Base-by-base conservation (phyloP, 352 stramenopile species). In the Globisporangium echinulatum region DNA sequence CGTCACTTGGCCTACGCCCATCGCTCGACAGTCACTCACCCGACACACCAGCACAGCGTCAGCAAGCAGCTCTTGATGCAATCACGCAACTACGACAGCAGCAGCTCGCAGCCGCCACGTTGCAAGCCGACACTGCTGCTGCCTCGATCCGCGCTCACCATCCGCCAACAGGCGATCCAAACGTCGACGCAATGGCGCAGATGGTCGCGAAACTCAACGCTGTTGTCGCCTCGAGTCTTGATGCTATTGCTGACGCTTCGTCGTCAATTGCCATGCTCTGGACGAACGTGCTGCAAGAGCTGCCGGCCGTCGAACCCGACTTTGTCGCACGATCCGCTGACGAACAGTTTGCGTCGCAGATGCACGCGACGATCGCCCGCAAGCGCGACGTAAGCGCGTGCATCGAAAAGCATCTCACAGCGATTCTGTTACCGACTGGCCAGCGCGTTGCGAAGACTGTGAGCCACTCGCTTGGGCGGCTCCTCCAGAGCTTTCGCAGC, bases 331-430 rank as follows among this genome's bases (percentile, higher is more conserved):
- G 70, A 19, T 67, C 70, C n/a, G 68, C 76, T 3, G 79, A 88
- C 51, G 79, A 87, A 43, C 72, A 70, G 54, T 87, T 88, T 39
- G 54, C 61, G n/a, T 72, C 87, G 60, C 75, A 85, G 48, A 72
- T 88, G 58, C 87, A 88, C 68, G 87, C 87, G 63, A 57, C 48
- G 13, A 19, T 14, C 49, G 46, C 58, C 19, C 67, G 70, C 33
- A 67, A 63, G 37, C 43, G 54, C 0, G 72, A 87, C 51, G 72
- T 66, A 0, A 17, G 71, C 0, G 55, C 53, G 17, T 63, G 68
- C 40, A 71, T 88, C 19, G 59, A 69, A 40, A 61, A 68, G 40
- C 76, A 88, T 66, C 19, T 88, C 33, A 57, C 75, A 6, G 59
- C 59, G 7, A 59, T 87, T n/a, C 62, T 86, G 36, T 48, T 66